Evolutionary conservation across 345 rosid genomes (phyloP), one percentile per base, ranked within the genome.

Genomic region (Cardamine resedifolia): DNA sequence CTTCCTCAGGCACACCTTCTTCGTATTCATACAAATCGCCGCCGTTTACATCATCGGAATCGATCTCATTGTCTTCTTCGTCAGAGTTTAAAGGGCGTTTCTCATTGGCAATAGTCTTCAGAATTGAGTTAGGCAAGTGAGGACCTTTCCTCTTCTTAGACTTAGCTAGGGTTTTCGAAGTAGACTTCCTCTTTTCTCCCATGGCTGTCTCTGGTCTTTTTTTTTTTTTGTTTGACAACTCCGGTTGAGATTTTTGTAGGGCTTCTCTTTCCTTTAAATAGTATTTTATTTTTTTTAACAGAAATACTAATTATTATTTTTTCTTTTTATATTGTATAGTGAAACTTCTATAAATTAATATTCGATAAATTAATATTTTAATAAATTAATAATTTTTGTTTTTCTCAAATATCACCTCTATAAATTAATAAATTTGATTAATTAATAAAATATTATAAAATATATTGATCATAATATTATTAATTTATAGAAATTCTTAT

Each of bases 21-120:
- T 90, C 98, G 65, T 92, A 92, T 84, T 92, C 96, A 50, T 92
- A 92, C 23, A 92, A 34, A 60, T 86, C 95, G 66, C 72, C 92
- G 66, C 72, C 87, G 69, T 73, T 66, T 0, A 21, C 86, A 31
- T 81, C 87, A 41, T 87, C 89, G 10, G 86, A 85, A 36, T 58
- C 75, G 43, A 84, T 69, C n/a, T 83, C 92, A 7, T 77, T 82
- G 30, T 81, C 93, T 20, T 90, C 91, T 19, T 83, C 96, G 43
- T 90, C 91, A 5, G 81, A 78, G 58, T 72, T 72, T 24, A 78
- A n/a, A 49, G 80, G 86, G 18, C 81, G 81, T 68, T 87, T 91
- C 28, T 73, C 72, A 23, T 19, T 45, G 0, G 48, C 94, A 47
- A 95, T 76, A 67, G 71, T 85, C 71, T 78, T 91, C 30, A 84